Evolutionary conservation across 768 basidiomycete species (phyloP), one percentile per base, ranked within the genome.

Genomic region (Tulasnella sp.): DNA sequence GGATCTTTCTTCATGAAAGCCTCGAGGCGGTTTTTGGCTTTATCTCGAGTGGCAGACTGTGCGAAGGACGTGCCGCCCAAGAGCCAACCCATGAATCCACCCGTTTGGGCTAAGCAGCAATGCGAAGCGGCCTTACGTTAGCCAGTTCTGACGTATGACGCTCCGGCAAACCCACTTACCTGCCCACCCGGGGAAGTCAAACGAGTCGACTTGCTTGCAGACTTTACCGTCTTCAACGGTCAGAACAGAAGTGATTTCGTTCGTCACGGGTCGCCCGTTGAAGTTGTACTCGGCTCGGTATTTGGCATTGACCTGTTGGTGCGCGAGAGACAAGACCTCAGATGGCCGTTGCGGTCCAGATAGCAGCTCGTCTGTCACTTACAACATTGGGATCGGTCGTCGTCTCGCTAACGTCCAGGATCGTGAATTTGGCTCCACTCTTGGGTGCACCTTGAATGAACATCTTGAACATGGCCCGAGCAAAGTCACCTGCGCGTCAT

Each of bases 401-500:
- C 20, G 71, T 11, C 39, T 32, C 20, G 44, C n/a, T 46, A 35
- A 72, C 71, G 39, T 37, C 35, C 26, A 72, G 20, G 5, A 72
- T 46, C n/a, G 71, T 72, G 16, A 72, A 72, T 35, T 72, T 72
- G 71, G 71, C 71, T 23, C 71, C 71, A n/a, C 7, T 72, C 37
- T 72, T 72, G 71, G 71, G 71, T 72, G 71, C 71, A 13, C 71
- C 71, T 72, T 39, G 32, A 29, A 72, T 72, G 71, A 72, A 72
- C 71, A 72, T 72, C 71, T 72, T 72, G 71, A 72, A 72, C 71
- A 72, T 72, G 71, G 26, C 71, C 35, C 71, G 37, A 40, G 71
- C 71, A 72, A 40, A 46, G n/a, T 72, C 71, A 72, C 71, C 71
- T 72, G 71, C 70, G 32, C 57, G 57, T n/a, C 7, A 23, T 23